Evolutionary conservation across 768 basidiomycete species (phyloP), one percentile per base, ranked within the genome.

Genomic region (Lactarius indigo): DNA sequence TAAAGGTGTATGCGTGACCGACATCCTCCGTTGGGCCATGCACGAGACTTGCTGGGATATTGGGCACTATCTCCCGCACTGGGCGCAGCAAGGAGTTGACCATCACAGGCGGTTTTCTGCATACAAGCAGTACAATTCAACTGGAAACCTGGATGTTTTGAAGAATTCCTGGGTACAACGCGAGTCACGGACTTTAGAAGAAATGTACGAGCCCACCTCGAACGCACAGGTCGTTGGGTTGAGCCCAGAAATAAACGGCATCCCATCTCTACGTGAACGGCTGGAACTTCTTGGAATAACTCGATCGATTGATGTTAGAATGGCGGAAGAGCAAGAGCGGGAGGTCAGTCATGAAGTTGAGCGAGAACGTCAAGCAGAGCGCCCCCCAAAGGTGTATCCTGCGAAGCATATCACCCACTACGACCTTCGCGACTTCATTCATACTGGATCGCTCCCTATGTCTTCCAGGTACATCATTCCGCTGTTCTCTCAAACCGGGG

Each of bases 311-410:
- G 41, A 42, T 20, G 35, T 20, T 41, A 30, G 58, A 35, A n/a
- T 59, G 35, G 33, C 58, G n/a, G 58, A 59, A 35, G 58, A 59
- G 58, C 58, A 59, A 9, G 58, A 59, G 35, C 28, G 35, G 33
- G 58, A 59, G 26, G 56, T 57, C 2, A 35, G 12, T 20, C 58
- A 39, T 18, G 58, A 59, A 20, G 41, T n/a, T 5, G 58, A 59
- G 31, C 58, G 20, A 1, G 58, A 59, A 35, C 28, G 33, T 20
- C 59, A 59, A 12, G 41, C n/a, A 6, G 28, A 59, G 41, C 58
- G 35, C 3, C 58, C 58, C 41, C 58, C 58, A 17, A 59, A 13
- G 58, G 35, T 39, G 0, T 18, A n/a, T 10, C 35, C 58, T 5
- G 58, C 35, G n/a, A 41, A 23, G 20, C 58, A 59, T 35, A 15